These are phyloP conservation scores for Adansonia madagascariensis DNA, from an alignment of 441 rosid species.

Conservation along the genomic window DNA sequence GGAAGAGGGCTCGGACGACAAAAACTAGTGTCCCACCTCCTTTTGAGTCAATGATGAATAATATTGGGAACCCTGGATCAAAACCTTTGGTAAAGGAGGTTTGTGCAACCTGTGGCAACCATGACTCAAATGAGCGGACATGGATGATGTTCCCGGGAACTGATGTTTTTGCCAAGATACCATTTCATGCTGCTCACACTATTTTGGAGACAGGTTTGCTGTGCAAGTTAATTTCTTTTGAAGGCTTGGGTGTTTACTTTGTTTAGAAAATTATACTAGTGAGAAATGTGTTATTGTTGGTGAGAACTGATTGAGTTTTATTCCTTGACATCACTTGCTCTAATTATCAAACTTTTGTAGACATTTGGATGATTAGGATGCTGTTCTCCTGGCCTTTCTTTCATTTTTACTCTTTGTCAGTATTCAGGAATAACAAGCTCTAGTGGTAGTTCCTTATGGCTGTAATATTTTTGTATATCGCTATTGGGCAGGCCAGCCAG, in stretches of 20 bases:
- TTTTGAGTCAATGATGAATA: conserved; percentile 76
- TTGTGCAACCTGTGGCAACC: conserved; percentile 74
- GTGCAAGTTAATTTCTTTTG: conserved; percentile 4
- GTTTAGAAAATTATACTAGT: not conserved
- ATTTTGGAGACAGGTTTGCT: conserved; percentile 68
- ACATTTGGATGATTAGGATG: not conserved
- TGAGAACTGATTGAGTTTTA: conserved; percentile 19
- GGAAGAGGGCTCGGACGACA: conserved; percentile 78
- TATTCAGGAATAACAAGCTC: not conserved
- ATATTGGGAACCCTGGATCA: conserved; percentile 44
- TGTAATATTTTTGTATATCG: not conserved
- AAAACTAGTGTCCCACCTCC: conserved; percentile 67
- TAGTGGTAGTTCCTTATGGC: not conserved
- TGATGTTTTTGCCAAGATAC: conserved; percentile 64
- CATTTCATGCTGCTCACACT: conserved; percentile 83
- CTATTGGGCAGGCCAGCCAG: not conserved
- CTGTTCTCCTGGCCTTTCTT: not conserved
- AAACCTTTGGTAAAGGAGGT: conserved; percentile 74
- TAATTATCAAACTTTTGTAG: not conserved
- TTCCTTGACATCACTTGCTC: not conserved
- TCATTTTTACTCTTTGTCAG: not conserved
- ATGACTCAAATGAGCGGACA: conserved; percentile 60
- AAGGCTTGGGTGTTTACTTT: not conserved
- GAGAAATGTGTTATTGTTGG: not conserved
- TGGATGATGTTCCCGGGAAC: conserved; percentile 88